Conservation (phyloP, 139 green algal genomes). For the Edaphochlamys debaryana region DNA sequence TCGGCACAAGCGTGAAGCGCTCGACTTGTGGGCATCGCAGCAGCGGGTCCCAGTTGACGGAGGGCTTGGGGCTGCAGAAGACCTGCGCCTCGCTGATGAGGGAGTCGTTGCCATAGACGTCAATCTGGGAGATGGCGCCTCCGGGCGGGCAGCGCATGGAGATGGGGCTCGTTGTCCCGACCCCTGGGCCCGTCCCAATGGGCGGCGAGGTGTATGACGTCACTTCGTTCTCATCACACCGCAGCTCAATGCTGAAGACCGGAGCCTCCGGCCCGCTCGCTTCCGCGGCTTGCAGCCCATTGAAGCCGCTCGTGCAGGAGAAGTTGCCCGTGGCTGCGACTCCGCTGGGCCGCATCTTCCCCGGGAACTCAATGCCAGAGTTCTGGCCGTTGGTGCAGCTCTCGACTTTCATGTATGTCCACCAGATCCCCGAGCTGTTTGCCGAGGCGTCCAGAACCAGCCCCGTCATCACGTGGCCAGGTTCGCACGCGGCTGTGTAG, state of each 20-base stretch:
- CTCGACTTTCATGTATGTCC: not conserved
- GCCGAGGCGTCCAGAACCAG: not conserved
- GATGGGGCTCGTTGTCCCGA: too few species aligned
- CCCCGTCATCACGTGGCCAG: not conserved
- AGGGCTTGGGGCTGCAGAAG: not conserved
- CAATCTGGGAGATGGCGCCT: not conserved
- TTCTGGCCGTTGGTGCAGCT: not conserved
- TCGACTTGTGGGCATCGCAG: not conserved
- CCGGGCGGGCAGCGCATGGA: not conserved
- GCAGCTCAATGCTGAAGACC: not conserved
- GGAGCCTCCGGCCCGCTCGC: not conserved
- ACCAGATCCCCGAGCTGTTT: not conserved
- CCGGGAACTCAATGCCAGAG: not conserved
- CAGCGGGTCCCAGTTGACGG: not conserved
- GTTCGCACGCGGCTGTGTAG: not conserved
- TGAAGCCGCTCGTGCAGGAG: not conserved
- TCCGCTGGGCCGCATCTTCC: not conserved
- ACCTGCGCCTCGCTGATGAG: not conserved
- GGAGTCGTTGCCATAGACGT: not conserved
- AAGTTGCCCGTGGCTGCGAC: not conserved
- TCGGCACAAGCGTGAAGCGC: not conserved
- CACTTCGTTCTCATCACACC: not conserved
- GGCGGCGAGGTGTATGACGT: not conserved
- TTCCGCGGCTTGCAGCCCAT: not conserved
- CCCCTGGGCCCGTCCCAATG: not conserved